Percentiles rank a stretch among this genome's conserved stretches.
Conservation (phyloP, 768 basidiomycete species). For the Tylopilus vinaceipallidus region DNA sequence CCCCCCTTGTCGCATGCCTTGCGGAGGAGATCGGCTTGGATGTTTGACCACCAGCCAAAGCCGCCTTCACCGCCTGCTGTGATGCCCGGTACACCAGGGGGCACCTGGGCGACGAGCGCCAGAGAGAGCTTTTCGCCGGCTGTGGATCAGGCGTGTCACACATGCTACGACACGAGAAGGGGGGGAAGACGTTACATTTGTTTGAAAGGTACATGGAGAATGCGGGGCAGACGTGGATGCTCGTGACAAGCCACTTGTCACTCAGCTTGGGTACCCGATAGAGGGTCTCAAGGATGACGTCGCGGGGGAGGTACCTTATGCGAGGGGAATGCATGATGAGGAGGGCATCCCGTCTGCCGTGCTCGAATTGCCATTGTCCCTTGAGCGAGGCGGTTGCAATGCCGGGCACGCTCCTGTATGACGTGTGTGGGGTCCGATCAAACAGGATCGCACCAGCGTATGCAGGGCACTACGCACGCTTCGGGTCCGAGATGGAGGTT, state of each 20-base stretch:
- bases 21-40: conserved; percentile 21
- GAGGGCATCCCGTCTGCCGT: conserved; percentile 33
- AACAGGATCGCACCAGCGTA: neutral
- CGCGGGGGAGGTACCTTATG: conserved; percentile 14
- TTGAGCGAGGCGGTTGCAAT: conserved; percentile 32
- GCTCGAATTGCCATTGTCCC: conserved; percentile 35
- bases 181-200: conserved; percentile 9
- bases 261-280: conserved; percentile 23
- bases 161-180: neutral
- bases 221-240: conserved; percentile 31
- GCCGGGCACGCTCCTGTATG: conserved; percentile 20
- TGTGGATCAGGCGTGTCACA: neutral
- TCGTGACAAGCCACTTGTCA: conserved; percentile 35
- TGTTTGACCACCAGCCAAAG: conserved; percentile 23
- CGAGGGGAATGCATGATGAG: conserved; percentile 35
- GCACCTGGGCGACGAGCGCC: conserved; percentile 16
- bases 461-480: conserved; percentile 18
- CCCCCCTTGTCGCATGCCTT: conserved; percentile 21
- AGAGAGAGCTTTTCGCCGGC: conserved; percentile 27
- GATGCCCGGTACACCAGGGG: conserved; percentile 6
- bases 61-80: conserved; percentile 12
- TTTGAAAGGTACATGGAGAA: conserved; percentile 34
- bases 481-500: conserved; percentile 14
- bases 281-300: conserved; percentile 25
- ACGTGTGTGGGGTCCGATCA: neutral